Percentiles rank a stretch among this genome's conserved stretches.
Conservation (phyloP, 345 rosid genomes). For the Pseudoturritis turrita region DNA sequence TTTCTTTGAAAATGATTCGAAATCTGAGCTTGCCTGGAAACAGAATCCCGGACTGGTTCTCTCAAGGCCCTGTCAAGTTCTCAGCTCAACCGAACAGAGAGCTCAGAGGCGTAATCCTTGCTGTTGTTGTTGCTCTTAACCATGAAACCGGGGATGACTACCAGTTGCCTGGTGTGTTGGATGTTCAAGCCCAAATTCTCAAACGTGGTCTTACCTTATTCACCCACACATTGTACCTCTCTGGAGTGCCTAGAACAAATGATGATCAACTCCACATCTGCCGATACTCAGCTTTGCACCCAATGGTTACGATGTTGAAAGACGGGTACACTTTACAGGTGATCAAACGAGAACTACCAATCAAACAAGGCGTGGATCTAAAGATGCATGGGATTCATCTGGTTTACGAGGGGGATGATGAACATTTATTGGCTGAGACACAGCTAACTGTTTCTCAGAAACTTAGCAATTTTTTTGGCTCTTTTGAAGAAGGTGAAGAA, state of each 20-base stretch:
- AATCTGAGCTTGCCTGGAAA: slow-evolving; percentile 58
- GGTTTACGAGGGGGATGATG: slow-evolving; percentile 32
- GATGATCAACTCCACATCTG: slow-evolving; percentile 51
- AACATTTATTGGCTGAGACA: not conserved
- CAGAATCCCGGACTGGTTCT: slow-evolving; percentile 53
- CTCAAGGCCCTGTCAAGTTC: slow-evolving; percentile 27
- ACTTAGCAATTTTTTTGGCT: slow-evolving; percentile 25
- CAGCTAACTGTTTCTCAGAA: slow-evolving; percentile 15
- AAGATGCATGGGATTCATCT: slow-evolving; percentile 29
- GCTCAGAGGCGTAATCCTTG: slow-evolving; percentile 43
- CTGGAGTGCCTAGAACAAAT: slow-evolving; percentile 45
- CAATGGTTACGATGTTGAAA: slow-evolving; percentile 31
- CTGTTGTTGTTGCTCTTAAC: slow-evolving; percentile 44
- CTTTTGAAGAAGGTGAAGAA: slow-evolving; percentile 13
- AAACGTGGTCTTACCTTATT: not conserved
- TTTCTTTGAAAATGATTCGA: slow-evolving; percentile 35
- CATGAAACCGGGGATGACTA: slow-evolving; percentile 24
- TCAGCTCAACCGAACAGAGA: slow-evolving; percentile 36
- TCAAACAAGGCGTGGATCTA: slow-evolving; percentile 8
- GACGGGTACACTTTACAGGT: slow-evolving; percentile 27
- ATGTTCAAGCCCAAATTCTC: slow-evolving; percentile 37
- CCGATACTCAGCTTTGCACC: slow-evolving; percentile 35
- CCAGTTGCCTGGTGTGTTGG: slow-evolving; percentile 32
- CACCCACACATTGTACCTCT: slow-evolving; percentile 25
- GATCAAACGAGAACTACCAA: not conserved